These are phyloP conservation scores for Diaporthe destruens DNA, from an alignment of 2,329 filamentous ascomycete species.

Conservation along the genomic window DNA sequence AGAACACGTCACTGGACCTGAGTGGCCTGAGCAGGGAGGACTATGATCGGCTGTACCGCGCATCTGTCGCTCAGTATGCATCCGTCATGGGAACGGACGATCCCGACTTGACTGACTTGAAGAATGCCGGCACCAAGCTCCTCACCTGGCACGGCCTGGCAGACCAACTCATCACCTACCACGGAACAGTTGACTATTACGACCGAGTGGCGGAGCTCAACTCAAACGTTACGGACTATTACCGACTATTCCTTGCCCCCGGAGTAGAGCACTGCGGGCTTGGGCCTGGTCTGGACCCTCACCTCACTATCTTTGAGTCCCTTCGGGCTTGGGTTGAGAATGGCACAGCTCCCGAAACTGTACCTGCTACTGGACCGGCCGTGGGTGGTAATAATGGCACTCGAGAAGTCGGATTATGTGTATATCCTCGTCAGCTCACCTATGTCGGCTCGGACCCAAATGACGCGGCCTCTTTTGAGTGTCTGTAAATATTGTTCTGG, in stretches of 20 bases:
- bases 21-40: background rate
- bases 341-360: conserved; percentile 38
- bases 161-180: conserved; percentile 52
- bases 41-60: conserved; percentile 4
- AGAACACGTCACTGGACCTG: conserved; percentile 22
- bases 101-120: conserved; percentile 47
- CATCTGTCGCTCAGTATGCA: conserved; percentile 26
- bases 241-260: conserved; percentile 62
- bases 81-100: conserved; percentile 25
- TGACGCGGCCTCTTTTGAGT: conserved; percentile 4
- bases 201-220: conserved; percentile 53
- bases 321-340: conserved; percentile 45
- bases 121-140: conserved; percentile 54
- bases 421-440: conserved; percentile 20
- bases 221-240: conserved; percentile 60
- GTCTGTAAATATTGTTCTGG: background rate
- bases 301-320: conserved; percentile 48
- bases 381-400: background rate
- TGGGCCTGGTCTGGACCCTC: conserved; percentile 49
- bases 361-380: conserved; percentile 39
- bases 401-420: conserved; percentile 13
- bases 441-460: conserved; percentile 30
- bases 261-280: conserved; percentile 64
- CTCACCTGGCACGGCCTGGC: conserved; percentile 57
- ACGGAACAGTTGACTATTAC: conserved; percentile 51